Conservation (phyloP, 371 early-diverging fungal genomes). For the Nematocida major region DNA sequence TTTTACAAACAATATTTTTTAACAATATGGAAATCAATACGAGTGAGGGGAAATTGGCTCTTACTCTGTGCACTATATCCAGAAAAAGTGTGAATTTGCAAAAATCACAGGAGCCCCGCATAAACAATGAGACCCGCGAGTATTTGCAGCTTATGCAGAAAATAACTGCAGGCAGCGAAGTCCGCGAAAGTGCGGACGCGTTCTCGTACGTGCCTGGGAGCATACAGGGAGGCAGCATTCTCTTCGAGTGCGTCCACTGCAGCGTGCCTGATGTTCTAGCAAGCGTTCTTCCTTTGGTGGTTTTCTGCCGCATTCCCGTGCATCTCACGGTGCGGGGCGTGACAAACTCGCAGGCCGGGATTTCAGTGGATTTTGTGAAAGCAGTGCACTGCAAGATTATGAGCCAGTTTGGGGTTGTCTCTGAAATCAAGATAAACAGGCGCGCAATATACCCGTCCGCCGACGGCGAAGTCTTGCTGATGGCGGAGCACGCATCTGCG, state of each 20-base stretch:
- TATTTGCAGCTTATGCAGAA: neutral
- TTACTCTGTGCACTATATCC: slow-evolving; percentile 2
- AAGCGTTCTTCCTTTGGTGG: neutral
- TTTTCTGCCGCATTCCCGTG: slow-evolving; percentile 1
- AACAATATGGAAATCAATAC: slow-evolving; percentile 25
- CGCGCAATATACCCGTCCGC: slow-evolving; percentile 23
- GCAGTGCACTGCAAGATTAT: slow-evolving; percentile 34
- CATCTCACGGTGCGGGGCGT: neutral
- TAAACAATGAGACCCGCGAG: neutral
- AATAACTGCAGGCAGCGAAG: neutral
- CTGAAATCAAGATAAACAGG: slow-evolving; percentile 25
- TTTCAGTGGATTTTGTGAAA: slow-evolving; percentile 22
- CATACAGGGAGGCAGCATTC: neutral
- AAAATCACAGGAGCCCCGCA: neutral
- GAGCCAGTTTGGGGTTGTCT: slow-evolving; percentile 23
- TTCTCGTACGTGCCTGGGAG: neutral
- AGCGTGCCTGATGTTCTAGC: neutral
- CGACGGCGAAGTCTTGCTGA: slow-evolving; percentile 33
- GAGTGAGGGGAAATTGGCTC: neutral
- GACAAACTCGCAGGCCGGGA: neutral
- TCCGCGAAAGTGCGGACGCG: neutral
- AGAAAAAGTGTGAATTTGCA: neutral
- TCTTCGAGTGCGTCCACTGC: neutral
- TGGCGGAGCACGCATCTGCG: neutral
- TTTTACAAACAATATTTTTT: slow-evolving; percentile 48